phyloP scores from a whole-genome alignment of 2,329 filamentous ascomycete genomes.

The Orbilia brochopaga region DNA sequence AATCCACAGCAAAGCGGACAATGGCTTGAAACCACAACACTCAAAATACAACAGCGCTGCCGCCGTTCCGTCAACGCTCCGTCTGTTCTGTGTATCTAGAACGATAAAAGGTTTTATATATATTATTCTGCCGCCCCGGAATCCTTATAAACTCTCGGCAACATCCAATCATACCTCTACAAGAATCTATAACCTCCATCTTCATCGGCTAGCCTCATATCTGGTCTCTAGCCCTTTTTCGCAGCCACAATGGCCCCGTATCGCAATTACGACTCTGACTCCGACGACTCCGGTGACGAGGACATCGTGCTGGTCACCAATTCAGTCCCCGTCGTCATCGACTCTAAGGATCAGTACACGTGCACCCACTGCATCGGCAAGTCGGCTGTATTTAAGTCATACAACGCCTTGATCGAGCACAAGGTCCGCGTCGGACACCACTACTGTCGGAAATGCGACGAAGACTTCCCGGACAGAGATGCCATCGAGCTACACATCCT shows the following conservation, averaged over 20 bases:
- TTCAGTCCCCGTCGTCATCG: not conserved
- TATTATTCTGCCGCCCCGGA: no score
- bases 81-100: no score
- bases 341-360: not conserved
- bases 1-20: no score
- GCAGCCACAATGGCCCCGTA: constrained; percentile 7
- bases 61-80: no score
- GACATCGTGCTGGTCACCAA: constrained; percentile 10
- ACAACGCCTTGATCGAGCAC: constrained; percentile 44
- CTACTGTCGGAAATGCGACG: constrained; percentile 52
- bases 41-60: no score
- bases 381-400: constrained; percentile 22
- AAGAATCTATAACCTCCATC: not conserved
- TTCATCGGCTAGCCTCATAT: not conserved
- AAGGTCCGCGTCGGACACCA: constrained; percentile 45
- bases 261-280: constrained; percentile 44
- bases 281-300: constrained; percentile 48
- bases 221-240: not conserved
- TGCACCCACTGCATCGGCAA: constrained; percentile 22
- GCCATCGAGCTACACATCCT: constrained; percentile 48
- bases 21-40: no score
- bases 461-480: constrained; percentile 44
- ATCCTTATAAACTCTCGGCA: no score
- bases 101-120: no score
- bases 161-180: no score